These are phyloP conservation scores for Penicillium taxi DNA, from an alignment of 495 filamentous ascomycete species.

Conservation along the genomic window DNA sequence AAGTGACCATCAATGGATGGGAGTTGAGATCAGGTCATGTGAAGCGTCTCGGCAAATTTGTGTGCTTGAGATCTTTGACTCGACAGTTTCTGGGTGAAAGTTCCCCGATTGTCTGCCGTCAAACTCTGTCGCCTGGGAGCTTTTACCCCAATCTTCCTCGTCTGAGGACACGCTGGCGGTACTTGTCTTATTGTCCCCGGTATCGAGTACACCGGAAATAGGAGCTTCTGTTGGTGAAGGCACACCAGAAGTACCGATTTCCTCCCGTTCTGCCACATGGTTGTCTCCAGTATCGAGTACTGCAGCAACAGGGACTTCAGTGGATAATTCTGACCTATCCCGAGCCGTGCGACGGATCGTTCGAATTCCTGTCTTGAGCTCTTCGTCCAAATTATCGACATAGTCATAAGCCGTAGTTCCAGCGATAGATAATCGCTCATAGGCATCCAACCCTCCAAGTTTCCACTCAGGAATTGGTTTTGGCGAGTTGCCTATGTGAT, in stretches of 20 bases:
- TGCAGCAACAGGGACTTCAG: too few relatives aligned
- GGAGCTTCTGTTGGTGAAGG: too few relatives aligned
- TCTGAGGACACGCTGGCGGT: neutral
- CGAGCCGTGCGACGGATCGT: conserved; percentile 7
- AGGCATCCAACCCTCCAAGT: conserved; percentile 15
- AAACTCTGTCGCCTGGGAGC: conserved; percentile 2
- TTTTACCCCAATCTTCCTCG: conserved; percentile 3
- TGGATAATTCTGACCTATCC: too few relatives aligned
- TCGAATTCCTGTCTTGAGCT: conserved; percentile 9
- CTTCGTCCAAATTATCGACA: conserved; percentile 14
- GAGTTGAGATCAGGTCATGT: too few relatives aligned
- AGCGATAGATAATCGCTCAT: conserved; percentile 15
- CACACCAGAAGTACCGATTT: too few relatives aligned
- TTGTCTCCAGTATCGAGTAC: too few relatives aligned
- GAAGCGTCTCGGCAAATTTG: too few relatives aligned
- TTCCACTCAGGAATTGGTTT: conserved; percentile 14
- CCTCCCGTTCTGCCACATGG: too few relatives aligned
- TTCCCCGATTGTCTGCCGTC: neutral
- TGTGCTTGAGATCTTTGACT: neutral
- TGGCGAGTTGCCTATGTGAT: conserved; percentile 6
- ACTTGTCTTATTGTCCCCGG: neutral
- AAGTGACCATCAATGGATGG: too few relatives aligned
- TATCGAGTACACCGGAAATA: too few relatives aligned
- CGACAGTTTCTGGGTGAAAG: neutral
- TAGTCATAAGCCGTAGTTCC: conserved; percentile 14